Conservation (phyloP, 768 basidiomycete genomes). For the Russula vinacea region DNA sequence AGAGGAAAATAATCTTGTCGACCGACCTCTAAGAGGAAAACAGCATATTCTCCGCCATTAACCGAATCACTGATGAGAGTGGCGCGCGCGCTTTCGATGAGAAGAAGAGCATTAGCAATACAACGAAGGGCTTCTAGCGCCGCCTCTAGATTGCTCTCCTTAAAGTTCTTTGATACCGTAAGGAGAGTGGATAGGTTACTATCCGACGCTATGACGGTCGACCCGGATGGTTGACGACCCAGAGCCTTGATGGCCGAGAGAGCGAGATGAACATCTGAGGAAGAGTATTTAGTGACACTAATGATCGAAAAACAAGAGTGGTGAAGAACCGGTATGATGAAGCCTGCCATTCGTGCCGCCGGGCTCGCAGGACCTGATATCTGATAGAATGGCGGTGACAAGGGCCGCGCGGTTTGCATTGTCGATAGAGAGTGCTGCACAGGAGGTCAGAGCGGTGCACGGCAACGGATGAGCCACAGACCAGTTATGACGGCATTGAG, state of each 20-base stretch:
- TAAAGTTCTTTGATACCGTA: constrained; percentile 48
- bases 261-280: constrained; percentile 64
- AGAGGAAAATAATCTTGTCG: neutral
- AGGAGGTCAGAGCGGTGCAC: constrained; percentile 43
- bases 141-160: constrained; percentile 52
- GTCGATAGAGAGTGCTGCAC: constrained; percentile 39
- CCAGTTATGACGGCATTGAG: constrained; percentile 53
- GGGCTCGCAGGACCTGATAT: constrained; percentile 18
- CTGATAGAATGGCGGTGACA: constrained; percentile 11
- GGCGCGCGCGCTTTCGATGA: constrained; percentile 58
- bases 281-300: neutral
- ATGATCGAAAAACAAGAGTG: neutral
- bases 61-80: constrained; percentile 58
- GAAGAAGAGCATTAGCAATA: constrained; percentile 75
- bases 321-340: constrained; percentile 20
- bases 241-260: constrained; percentile 71
- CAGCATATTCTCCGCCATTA: constrained; percentile 56
- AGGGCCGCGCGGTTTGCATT: constrained; percentile 17
- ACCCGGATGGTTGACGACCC: constrained; percentile 67
- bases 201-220: constrained; percentile 53
- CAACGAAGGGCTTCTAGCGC: constrained; percentile 69
- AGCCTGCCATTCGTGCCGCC: constrained; percentile 21
- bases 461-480: constrained; percentile 35
- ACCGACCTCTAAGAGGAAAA: constrained; percentile 59
- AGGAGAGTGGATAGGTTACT: constrained; percentile 59